Evolutionary conservation across 2,329 filamentous ascomycete species (phyloP), one percentile per base, ranked within the genome.

Genomic region (Elsinoe batatas): DNA sequence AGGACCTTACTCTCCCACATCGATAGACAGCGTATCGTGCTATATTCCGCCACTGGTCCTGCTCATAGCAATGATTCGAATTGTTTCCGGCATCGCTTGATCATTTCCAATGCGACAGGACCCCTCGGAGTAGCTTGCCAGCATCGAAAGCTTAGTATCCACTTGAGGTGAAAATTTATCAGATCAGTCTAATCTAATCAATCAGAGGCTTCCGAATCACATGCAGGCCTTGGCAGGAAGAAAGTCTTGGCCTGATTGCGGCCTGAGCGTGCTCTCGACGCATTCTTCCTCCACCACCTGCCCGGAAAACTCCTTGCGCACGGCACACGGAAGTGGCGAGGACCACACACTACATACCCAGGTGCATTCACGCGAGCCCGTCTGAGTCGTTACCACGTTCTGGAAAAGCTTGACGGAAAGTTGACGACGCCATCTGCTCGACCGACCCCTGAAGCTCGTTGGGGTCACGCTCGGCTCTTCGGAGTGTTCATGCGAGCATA

Each of bases 181-280:
- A 51, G 33, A 38, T 51, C 40, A 35, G 33, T 51, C 47, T 51
- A 51, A 51, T 51, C 47, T 51, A 38, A 51, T 51, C 47, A 51
- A 51, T 38, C 47, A 35, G 12, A 6, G 5, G 7, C 2, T 10
- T 4, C 12, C 18, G 37, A 17, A 42, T n/a, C 15, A 42, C 37
- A 12, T 42, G 37, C 37, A 10, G 8, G 3, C 8, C 15, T 42
- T 20, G 30, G 46, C 20, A 20, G 1, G 30, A 20, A 10, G 30
- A 8, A 47, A 47, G 37, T 15, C 26, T 30, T 30, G 26, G 26
- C 26, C 26, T 30, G 26, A 30, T 30, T 2, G 26, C 26, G 26
- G 26, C 26, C 26, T 30, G 26, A 30, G 8, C 26, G 26, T 8
- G 5, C 26, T 8, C 26, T 30, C 26, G 26, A 8, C 26, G 26